A percentile compares a stretch with the other conserved stretches of the same genome.
These are phyloP conservation scores for Heliosperma pusillum DNA, from an alignment of 148 eudicot species.

Conservation along the genomic window DNA sequence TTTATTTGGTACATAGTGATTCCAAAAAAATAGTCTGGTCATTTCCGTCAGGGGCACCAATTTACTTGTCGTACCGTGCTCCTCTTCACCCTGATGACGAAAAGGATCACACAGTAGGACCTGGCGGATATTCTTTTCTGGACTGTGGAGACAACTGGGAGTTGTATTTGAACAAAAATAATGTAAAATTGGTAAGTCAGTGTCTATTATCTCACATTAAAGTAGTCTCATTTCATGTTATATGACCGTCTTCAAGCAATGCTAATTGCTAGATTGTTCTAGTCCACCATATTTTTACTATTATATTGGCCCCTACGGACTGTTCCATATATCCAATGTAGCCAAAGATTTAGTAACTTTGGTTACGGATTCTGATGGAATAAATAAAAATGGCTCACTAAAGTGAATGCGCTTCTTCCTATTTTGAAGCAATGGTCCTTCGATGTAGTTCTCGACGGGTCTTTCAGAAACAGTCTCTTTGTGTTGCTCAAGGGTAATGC, in stretches of 20 bases:
- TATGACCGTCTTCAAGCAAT: not conserved
- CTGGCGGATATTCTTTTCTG: conserved; percentile 43
- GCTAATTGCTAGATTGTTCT: not conserved
- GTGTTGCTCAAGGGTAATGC: no score
- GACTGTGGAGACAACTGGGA: conserved; percentile 88
- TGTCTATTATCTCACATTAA: not conserved
- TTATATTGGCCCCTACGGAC: not conserved
- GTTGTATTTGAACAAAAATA: conserved; percentile 51
- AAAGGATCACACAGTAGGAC: conserved; percentile 36
- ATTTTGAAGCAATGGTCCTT: no score
- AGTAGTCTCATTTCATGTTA: not conserved
- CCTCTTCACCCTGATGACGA: conserved; percentile 38
- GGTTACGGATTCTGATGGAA: no score
- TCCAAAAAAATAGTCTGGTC: conserved; percentile 76
- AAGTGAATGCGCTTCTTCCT: no score
- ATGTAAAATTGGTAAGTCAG: conserved; percentile 56
- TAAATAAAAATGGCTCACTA: no score
- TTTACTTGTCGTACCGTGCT: conserved; percentile 72
- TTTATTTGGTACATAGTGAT: conserved; percentile 59
- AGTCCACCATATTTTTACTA: not conserved
- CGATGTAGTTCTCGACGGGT: no score
- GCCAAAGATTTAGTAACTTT: no score
- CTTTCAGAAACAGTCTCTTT: no score
- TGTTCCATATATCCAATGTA: no score
- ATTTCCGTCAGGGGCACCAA: conserved; percentile 69